Conservation (phyloP, 768 basidiomycete genomes). For the Termitomyces sp. region DNA sequence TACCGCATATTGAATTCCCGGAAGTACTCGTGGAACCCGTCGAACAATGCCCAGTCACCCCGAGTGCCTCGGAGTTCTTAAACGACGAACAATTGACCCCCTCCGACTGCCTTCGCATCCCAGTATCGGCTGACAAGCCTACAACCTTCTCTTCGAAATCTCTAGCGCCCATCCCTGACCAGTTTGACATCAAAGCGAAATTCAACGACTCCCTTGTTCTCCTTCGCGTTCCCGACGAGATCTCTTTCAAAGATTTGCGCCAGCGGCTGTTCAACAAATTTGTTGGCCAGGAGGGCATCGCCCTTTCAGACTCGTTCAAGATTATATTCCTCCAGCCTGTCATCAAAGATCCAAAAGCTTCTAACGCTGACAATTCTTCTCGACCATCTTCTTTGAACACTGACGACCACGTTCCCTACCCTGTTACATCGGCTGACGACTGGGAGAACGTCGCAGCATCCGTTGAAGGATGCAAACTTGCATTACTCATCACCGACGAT, state of each 20-base stretch:
- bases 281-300: conserved; percentile 50
- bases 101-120: neutral
- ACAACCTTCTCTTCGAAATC: conserved; percentile 23
- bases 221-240: conserved; percentile 46
- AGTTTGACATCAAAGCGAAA: conserved; percentile 58
- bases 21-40: conserved; percentile 24
- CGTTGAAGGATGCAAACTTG: conserved; percentile 46
- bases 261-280: conserved; percentile 61
- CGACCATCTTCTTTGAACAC: conserved; percentile 27
- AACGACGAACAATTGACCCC: conserved; percentile 6
- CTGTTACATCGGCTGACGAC: conserved; percentile 50
- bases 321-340: conserved; percentile 47
- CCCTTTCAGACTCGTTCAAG: conserved; percentile 49
- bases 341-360: conserved; percentile 10
- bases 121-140: conserved; percentile 16
- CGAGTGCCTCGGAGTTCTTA: conserved; percentile 1
- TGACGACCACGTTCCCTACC: conserved; percentile 30
- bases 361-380: conserved; percentile 26
- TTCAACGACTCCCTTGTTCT: conserved; percentile 58
- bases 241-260: conserved; percentile 48
- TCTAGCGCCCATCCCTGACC: conserved; percentile 20
- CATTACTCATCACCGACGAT: conserved; percentile 48
- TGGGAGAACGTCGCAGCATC: conserved; percentile 49
- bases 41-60: conserved; percentile 9
- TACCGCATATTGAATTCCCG: conserved; percentile 24